These are phyloP conservation scores for Cairneyella variabilis DNA, from an alignment of 495 filamentous ascomycete species.

Conservation along the genomic window DNA sequence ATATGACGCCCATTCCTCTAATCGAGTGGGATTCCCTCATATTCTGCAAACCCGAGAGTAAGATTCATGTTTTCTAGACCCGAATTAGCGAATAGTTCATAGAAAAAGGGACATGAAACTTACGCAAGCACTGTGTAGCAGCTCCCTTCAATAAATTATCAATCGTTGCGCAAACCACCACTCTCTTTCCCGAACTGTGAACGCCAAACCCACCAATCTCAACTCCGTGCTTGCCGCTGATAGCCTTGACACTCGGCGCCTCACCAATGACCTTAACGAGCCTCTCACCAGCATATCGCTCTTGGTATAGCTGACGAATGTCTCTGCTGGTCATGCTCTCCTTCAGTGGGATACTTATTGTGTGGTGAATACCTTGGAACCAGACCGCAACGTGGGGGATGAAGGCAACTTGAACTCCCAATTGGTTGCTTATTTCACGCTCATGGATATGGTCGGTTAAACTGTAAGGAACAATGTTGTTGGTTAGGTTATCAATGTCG, in stretches of 20 bases:
- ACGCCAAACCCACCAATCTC: slow-evolving; percentile 96
- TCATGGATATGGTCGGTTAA: slow-evolving; percentile 97
- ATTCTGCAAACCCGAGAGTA: slow-evolving; percentile 87
- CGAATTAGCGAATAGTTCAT: slow-evolving; percentile 18
- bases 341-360: slow-evolving; percentile 83
- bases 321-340: slow-evolving; percentile 84
- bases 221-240: slow-evolving; percentile 85
- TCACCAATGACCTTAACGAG: slow-evolving; percentile 91
- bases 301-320: slow-evolving; percentile 92
- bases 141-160: slow-evolving; percentile 97
- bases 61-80: slow-evolving; percentile 93
- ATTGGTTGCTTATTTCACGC: slow-evolving; percentile 77
- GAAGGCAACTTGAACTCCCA: slow-evolving; percentile 77
- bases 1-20: slow-evolving; percentile 26
- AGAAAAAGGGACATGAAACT: slow-evolving; percentile 33
- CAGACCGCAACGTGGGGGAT: slow-evolving; percentile 93
- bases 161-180: slow-evolving; percentile 95
- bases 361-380: slow-evolving; percentile 97
- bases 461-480: slow-evolving; percentile 91
- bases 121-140: slow-evolving; percentile 91
- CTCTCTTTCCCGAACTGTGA: slow-evolving; percentile 80
- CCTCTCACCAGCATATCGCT: slow-evolving; percentile 91
- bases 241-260: slow-evolving; percentile 80
- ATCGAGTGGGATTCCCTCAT: slow-evolving; percentile 80
- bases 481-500: slow-evolving; percentile 78